Conservation (phyloP, 352 stramenopile genomes). For the Blastocystis sp. region DNA sequence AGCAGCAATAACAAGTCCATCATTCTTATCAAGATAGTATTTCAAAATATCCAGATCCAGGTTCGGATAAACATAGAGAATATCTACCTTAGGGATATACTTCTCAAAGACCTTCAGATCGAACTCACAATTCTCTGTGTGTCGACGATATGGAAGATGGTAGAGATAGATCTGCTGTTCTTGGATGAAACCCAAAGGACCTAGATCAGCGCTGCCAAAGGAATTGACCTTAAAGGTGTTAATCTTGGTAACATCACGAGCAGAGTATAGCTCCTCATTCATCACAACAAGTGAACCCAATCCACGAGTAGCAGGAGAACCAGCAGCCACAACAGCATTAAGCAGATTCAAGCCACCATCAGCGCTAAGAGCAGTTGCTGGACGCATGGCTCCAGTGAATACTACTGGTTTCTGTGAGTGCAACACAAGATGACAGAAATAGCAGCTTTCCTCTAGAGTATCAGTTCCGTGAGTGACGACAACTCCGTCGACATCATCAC, state of each 20-base stretch:
- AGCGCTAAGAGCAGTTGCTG: constrained; percentile 37
- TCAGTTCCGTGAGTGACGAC: constrained; percentile 51
- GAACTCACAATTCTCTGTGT: constrained; percentile 32
- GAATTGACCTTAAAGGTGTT: constrained; percentile 60
- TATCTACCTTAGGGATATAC: constrained; percentile 41
- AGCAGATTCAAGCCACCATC: constrained; percentile 45
- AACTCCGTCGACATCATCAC: constrained; percentile 46
- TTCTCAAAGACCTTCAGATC: constrained; percentile 54
- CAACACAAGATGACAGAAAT: constrained; percentile 49
- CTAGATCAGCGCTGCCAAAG: constrained; percentile 48
- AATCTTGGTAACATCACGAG: constrained; percentile 57
- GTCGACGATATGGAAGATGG: constrained; percentile 35
- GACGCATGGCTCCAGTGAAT: constrained; percentile 57
- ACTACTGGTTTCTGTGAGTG: constrained; percentile 45
- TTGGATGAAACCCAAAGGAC: constrained; percentile 46
- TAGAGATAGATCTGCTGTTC: constrained; percentile 54
- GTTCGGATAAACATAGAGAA: constrained; percentile 49
- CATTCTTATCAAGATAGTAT: constrained; percentile 46
- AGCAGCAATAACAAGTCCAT: constrained; percentile 13
- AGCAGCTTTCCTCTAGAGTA: constrained; percentile 51
- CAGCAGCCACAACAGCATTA: constrained; percentile 42
- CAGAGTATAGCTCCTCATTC: constrained; percentile 56
- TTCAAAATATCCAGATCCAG: constrained; percentile 44
- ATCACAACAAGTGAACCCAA: constrained; percentile 48
- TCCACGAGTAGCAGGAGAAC: constrained; percentile 2